Conservation (phyloP, 2,329 filamentous ascomycete species). For the Fusarium lateritium region DNA sequence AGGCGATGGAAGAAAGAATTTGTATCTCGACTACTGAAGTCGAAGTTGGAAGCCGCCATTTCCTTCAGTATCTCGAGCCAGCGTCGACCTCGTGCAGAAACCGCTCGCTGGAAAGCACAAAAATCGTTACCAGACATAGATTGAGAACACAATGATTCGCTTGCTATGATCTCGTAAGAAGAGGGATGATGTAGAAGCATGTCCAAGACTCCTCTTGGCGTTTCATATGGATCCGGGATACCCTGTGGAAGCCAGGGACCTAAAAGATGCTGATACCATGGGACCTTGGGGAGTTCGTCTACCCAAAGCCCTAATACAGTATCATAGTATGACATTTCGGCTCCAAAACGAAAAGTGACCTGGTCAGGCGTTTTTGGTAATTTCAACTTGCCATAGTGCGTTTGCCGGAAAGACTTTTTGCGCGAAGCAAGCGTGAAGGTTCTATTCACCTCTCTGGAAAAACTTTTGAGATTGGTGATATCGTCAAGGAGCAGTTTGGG, state of each 20-base stretch:
- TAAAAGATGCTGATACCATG: constrained; percentile 35
- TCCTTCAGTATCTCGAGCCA: constrained; percentile 67
- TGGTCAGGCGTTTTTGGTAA: constrained; percentile 19
- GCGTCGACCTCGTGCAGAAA: constrained; percentile 62
- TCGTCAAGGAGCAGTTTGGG: constrained; percentile 15
- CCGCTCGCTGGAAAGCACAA: constrained; percentile 63
- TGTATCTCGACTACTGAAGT: constrained; percentile 70
- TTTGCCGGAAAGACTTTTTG: constrained; percentile 48
- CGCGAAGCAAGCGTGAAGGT: constrained; percentile 42
- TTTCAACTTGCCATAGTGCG: constrained; percentile 43
- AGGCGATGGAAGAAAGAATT: constrained; percentile 66
- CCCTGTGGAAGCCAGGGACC: constrained; percentile 45
- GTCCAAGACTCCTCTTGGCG: neutral
- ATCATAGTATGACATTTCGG: constrained; percentile 42
- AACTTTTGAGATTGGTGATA: neutral
- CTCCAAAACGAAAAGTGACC: constrained; percentile 39
- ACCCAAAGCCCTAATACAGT: constrained; percentile 26
- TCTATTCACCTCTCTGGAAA: accelerated
- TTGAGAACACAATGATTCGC: constrained; percentile 62
- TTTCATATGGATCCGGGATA: constrained; percentile 31
- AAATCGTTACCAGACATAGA: constrained; percentile 67
- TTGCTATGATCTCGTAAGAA: constrained; percentile 69
- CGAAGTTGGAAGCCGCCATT: constrained; percentile 67
- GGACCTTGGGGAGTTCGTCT: constrained; percentile 13
- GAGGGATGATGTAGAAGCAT: constrained; percentile 57